A percentile compares a stretch with the other conserved stretches of the same genome.
These are phyloP conservation scores for Venturia asperata DNA, from an alignment of 2,329 filamentous ascomycete genomes.

Conservation along the genomic window DNA sequence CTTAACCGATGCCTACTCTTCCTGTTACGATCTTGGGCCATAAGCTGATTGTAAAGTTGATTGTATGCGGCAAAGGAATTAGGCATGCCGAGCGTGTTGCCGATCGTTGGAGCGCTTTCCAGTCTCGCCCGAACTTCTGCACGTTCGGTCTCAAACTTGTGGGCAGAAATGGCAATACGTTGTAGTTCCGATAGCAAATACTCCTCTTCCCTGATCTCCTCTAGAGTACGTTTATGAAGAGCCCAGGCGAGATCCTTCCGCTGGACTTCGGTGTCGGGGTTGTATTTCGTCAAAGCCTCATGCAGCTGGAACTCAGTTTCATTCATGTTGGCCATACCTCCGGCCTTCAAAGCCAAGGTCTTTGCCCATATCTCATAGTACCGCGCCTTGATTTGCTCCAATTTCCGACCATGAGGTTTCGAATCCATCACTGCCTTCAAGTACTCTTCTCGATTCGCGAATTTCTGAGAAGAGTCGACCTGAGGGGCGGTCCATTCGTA, in stretches of 20 bases:
- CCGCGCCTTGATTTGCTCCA: slow-evolving; percentile 86
- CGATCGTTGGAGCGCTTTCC: slow-evolving; percentile 52
- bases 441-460: slow-evolving; percentile 12
- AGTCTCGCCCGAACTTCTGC: slow-evolving; percentile 80
- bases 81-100: slow-evolving; percentile 50
- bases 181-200: slow-evolving; percentile 83
- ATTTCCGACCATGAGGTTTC: slow-evolving; percentile 50
- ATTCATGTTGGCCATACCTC: slow-evolving; percentile 57
- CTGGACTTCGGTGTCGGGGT: slow-evolving; percentile 67
- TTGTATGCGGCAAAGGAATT: slow-evolving; percentile 58
- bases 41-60: slow-evolving; percentile 71
- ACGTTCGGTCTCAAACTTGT: slow-evolving; percentile 79
- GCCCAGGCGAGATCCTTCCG: slow-evolving; percentile 81
- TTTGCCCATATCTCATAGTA: slow-evolving; percentile 73
- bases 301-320: slow-evolving; percentile 74
- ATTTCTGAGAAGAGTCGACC: slow-evolving; percentile 22
- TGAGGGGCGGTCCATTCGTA: slow-evolving; percentile 62
- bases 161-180: slow-evolving; percentile 79
- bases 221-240: slow-evolving; percentile 69
- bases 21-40: slow-evolving; percentile 79
- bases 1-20: slow-evolving; percentile 57
- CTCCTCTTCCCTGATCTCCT: slow-evolving; percentile 89
- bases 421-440: slow-evolving; percentile 20
- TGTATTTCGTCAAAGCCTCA: slow-evolving; percentile 80
- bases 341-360: slow-evolving; percentile 34